phyloP scores from a whole-genome alignment of 257 asterid species.

The Mentha longifolia region DNA sequence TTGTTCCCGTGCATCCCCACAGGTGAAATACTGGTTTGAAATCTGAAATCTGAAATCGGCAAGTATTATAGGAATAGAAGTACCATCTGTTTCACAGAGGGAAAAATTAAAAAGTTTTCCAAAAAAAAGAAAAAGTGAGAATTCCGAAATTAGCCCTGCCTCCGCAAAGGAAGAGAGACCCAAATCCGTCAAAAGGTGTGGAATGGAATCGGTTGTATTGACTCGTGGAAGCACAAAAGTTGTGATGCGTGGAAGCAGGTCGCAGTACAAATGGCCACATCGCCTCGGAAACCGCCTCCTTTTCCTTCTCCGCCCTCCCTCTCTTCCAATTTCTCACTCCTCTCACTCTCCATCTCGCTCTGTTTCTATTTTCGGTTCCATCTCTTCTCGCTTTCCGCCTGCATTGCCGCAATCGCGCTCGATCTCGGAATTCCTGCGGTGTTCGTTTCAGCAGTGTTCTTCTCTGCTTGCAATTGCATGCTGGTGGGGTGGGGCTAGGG shows the following conservation, averaged over 20 bases:
- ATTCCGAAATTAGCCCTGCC: background rate
- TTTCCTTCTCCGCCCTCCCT: conserved; percentile 31
- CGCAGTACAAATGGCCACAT: conserved; percentile 61
- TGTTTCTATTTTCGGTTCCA: conserved; percentile 4
- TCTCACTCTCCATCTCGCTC: conserved; percentile 8
- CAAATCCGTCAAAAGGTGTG: conserved; percentile 28
- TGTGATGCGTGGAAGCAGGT: conserved; percentile 65
- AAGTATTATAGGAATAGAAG: too few species aligned
- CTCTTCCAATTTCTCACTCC: conserved; percentile 1
- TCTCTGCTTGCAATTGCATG: conserved; percentile 26
- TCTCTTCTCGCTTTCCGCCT: conserved; percentile 18
- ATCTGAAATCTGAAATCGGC: background rate
- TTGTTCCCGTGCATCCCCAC: too few species aligned
- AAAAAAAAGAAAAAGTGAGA: background rate
- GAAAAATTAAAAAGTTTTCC: background rate
- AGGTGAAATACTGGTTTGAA: too few species aligned
- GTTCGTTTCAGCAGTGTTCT: conserved; percentile 14
- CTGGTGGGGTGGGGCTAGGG: conserved; percentile 23
- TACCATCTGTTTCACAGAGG: background rate
- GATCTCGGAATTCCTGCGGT: conserved; percentile 11
- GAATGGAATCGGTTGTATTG: conserved; percentile 23
- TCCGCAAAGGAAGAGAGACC: background rate
- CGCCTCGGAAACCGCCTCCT: conserved; percentile 46
- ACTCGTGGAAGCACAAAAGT: conserved; percentile 56
- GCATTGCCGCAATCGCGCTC: conserved; percentile 32